Evolutionary conservation across 371 early-diverging fungal species (phyloP).

Genomic region (Apophysomyces variabilis): DNA sequence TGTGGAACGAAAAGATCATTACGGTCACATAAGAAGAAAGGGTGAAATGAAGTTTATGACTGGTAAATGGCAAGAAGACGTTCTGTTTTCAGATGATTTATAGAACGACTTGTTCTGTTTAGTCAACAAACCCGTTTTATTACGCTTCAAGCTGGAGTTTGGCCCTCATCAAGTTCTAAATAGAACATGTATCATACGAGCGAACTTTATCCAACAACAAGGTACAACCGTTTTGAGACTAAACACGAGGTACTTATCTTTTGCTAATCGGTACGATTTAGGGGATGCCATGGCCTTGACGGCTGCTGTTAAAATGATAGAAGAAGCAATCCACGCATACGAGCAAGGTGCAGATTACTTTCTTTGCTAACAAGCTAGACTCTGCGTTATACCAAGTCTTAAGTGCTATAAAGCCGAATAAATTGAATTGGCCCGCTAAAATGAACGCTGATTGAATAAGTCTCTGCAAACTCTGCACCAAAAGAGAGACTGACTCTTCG

Average conservation of each 20-base stretch:
- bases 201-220: slow-evolving; percentile 54
- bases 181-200: slow-evolving; percentile 32
- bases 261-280: slow-evolving; percentile 3
- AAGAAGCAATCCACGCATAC: slow-evolving; percentile 40
- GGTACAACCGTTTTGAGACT: slow-evolving; percentile 20
- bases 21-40: slow-evolving; percentile 45
- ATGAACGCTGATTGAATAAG: no score
- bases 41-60: slow-evolving; percentile 45
- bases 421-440: no score
- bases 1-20: slow-evolving; percentile 40
- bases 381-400: not conserved
- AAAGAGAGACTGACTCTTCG: no score
- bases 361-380: not conserved
- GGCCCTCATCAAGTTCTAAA: slow-evolving; percentile 19
- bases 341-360: slow-evolving; percentile 44
- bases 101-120: slow-evolving; percentile 10
- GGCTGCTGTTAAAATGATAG: slow-evolving; percentile 45
- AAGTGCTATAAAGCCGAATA: no score
- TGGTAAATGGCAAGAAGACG: not conserved
- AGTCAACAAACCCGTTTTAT: slow-evolving; percentile 35
- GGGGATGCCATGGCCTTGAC: slow-evolving; percentile 49
- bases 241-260: no score
- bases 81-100: not conserved
- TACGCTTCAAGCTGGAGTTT: slow-evolving; percentile 45
- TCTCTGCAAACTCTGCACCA: no score